Evolutionary conservation across 2,329 filamentous ascomycete species (phyloP).

Genomic region (Penicillium brasilianum): DNA sequence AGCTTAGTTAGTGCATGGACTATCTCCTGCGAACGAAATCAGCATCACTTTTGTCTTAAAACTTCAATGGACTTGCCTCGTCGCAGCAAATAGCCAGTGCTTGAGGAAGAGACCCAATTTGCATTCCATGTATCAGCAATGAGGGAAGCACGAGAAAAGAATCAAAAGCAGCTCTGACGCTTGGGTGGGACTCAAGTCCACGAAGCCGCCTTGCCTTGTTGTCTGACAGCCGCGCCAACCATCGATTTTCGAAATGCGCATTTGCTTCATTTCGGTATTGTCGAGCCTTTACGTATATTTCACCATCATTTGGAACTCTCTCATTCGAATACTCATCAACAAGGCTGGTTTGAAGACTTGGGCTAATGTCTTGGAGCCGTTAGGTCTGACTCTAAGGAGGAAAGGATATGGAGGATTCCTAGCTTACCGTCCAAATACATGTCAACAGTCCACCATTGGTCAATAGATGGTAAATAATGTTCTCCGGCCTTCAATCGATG

Average conservation of each 20-base stretch:
- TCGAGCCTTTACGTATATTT: constrained; percentile 31
- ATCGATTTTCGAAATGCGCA: constrained; percentile 23
- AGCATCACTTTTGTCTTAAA: neutral
- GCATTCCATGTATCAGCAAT: constrained; percentile 10
- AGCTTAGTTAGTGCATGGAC: neutral
- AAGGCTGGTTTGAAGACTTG: constrained; percentile 9
- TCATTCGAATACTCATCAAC: constrained; percentile 31
- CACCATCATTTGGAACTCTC: constrained; percentile 25
- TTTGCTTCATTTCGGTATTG: constrained; percentile 31
- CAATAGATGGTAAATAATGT: constrained; percentile 24
- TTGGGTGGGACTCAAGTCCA: constrained; percentile 16
- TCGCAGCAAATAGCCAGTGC: neutral
- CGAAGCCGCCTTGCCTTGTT: constrained; percentile 27
- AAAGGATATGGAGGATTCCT: neutral
- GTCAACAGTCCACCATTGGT: neutral
- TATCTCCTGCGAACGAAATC: neutral
- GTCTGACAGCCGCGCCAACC: constrained; percentile 18
- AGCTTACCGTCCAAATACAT: constrained; percentile 4
- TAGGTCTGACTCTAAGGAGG: neutral
- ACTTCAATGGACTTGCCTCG: neutral
- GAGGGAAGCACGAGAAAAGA: constrained; percentile 9
- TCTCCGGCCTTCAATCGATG: constrained; percentile 31
- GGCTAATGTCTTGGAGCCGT: constrained; percentile 4
- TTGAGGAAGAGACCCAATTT: constrained; percentile 6
- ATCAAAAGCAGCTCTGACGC: constrained; percentile 15